These are phyloP conservation scores for Boletus reticulatus DNA, from an alignment of 768 basidiomycete genomes.

Conservation along the genomic window DNA sequence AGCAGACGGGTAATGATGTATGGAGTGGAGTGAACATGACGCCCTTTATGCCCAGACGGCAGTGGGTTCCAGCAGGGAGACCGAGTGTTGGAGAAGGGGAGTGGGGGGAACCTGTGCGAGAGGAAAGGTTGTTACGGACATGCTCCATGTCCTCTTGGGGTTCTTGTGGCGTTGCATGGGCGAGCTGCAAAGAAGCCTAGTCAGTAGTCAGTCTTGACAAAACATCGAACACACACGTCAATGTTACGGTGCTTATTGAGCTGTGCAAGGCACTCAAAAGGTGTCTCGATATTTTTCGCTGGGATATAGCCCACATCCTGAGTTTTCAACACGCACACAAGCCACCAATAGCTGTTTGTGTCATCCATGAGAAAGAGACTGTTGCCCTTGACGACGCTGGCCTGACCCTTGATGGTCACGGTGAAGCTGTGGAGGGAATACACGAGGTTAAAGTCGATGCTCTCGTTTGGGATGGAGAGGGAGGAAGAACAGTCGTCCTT, in stretches of 20 bases:
- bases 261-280: slow-evolving; percentile 91
- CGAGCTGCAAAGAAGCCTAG: slow-evolving; percentile 20
- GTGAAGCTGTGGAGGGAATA: slow-evolving; percentile 96
- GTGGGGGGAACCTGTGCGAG: slow-evolving; percentile 47
- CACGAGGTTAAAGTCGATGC: slow-evolving; percentile 90
- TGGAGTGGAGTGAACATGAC: slow-evolving; percentile 72
- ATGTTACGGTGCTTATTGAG: slow-evolving; percentile 97
- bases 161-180: slow-evolving; percentile 45
- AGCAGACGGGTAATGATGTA: slow-evolving; percentile 77
- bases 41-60: slow-evolving; percentile 35
- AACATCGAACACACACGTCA: slow-evolving; percentile 58
- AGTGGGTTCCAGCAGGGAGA: slow-evolving; percentile 27
- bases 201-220: not conserved
- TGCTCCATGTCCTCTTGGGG: slow-evolving; percentile 56
- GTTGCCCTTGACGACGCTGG: slow-evolving; percentile 98
- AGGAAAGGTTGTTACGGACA: slow-evolving; percentile 49
- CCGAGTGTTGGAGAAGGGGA: slow-evolving; percentile 48
- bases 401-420: slow-evolving; percentile 97
- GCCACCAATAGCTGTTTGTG: slow-evolving; percentile 99
- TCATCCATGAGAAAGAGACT: slow-evolving; percentile 96
- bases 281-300: slow-evolving; percentile 98
- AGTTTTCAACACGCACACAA: slow-evolving; percentile 96
- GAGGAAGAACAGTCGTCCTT: slow-evolving; percentile 79
- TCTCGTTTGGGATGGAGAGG: slow-evolving; percentile 85
- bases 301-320: slow-evolving; percentile 99